Percentiles rank a stretch among this genome's conserved stretches.
Evolutionary conservation across 1,284 basidiomycete species (phyloP).

Genomic region (Coniferiporia weirii): DNA sequence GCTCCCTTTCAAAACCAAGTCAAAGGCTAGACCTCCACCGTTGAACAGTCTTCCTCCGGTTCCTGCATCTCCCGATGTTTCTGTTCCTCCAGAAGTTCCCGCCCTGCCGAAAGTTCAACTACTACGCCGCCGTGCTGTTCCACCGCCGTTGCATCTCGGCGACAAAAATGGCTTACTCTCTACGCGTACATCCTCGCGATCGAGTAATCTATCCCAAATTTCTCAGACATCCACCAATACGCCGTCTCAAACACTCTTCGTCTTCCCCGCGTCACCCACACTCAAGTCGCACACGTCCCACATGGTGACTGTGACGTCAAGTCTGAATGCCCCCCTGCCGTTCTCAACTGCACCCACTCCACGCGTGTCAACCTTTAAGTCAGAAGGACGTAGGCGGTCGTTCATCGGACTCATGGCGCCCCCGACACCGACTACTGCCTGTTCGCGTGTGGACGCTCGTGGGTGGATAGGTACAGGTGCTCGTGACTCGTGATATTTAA

Average conservation of each 20-base stretch:
- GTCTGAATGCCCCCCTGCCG: slow-evolving; percentile 41
- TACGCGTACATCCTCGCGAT: slow-evolving; percentile 16
- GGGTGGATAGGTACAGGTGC: slow-evolving; percentile 61
- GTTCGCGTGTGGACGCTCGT: slow-evolving; percentile 73
- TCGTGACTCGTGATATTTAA: slow-evolving; percentile 10
- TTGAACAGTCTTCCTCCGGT: slow-evolving; percentile 62
- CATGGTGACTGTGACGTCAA: slow-evolving; percentile 70
- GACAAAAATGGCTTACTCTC: slow-evolving; percentile 22
- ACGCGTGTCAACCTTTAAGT: slow-evolving; percentile 62
- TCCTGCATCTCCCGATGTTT: slow-evolving; percentile 57
- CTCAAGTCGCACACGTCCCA: slow-evolving; percentile 58
- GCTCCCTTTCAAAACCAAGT: slow-evolving; percentile 26
- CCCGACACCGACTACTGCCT: slow-evolving; percentile 75
- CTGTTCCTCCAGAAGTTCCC: slow-evolving; percentile 35
- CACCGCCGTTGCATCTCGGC: slow-evolving; percentile 22
- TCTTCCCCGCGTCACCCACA: slow-evolving; percentile 77
- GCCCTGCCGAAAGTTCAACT: slow-evolving; percentile 19
- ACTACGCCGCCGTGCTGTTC: slow-evolving; percentile 13
- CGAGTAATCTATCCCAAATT: slow-evolving; percentile 10
- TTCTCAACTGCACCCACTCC: slow-evolving; percentile 64
- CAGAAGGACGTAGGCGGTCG: slow-evolving; percentile 60
- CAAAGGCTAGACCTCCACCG: slow-evolving; percentile 51
- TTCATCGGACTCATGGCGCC: slow-evolving; percentile 64
- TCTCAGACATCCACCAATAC: slow-evolving; percentile 26
- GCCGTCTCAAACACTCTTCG: slow-evolving; percentile 72